Evolutionary conservation across 2,329 filamentous ascomycete species (phyloP), one percentile per base, ranked within the genome.

Genomic region (Macrophomina pseudophaseolina): DNA sequence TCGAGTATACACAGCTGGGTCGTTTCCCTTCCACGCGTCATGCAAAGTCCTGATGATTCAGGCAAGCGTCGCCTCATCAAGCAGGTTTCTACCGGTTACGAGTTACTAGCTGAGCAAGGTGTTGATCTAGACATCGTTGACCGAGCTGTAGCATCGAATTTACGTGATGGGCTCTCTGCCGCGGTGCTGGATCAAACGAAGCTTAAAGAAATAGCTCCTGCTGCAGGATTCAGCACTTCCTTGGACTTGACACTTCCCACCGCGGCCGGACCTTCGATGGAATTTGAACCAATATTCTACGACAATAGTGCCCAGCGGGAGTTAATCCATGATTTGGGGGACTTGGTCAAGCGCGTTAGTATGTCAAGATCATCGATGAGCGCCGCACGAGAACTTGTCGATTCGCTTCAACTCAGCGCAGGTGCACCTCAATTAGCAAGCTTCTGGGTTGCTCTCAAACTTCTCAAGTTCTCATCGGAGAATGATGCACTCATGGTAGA

Each of bases 41-140:
- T 97, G 88, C 92, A 94, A 75, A 87, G 89, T 8, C 90, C 89
- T 70, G 93, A 98, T 72, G 93, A 97, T 71, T 84, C 84, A n/a
- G 82, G 85, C 33, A 97, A 96, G 75, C 85, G 88, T 68, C 85
- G 86, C 65, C 88, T 90, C 1, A 85, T 98, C 32, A 85, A 86
- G 33, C 92, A 94, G 69, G 85, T 99, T n/a, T 87, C 90, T 14
- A 90, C 89, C 56, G 89, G 91, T 0, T 88, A 92, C 63, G 83
- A 86, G 35, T 76, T 94, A 7, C 80, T 95, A 23, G 85, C 85
- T 18, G 82, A 85, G 4, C 81, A 92, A 18, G 85, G 87, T 4
- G 83, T 90, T 30, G 86, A 89, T 65, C 91, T 90, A 0, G 83
- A 86, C 0, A 86, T 89, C 0, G 79, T 97, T 4, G 86, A 92